A percentile compares a stretch with the other conserved stretches of the same genome.
Conservation (phyloP, 2,329 filamentous ascomycete species). For the Knoxdaviesia proteae region DNA sequence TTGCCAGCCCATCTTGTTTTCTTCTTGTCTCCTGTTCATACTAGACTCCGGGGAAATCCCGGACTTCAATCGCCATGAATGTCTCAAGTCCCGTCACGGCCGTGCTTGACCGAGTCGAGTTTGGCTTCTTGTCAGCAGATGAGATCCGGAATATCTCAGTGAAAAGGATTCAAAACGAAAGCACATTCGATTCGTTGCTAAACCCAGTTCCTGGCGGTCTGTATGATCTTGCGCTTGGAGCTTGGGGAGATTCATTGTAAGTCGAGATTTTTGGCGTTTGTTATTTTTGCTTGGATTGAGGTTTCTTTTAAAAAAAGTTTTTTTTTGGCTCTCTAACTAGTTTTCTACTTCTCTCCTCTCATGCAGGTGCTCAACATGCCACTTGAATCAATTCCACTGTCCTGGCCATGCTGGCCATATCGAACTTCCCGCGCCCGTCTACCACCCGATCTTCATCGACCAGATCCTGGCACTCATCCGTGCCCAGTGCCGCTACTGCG, state of each 20-base stretch:
- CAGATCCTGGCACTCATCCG: constrained; percentile 70
- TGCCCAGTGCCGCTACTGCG: constrained; percentile 79
- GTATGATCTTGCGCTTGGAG: constrained; percentile 79
- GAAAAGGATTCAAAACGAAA: constrained; percentile 80
- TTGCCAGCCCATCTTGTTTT: background rate
- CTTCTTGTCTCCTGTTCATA: background rate
- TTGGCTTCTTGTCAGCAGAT: constrained; percentile 59
- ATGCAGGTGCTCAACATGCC: constrained; percentile 73
- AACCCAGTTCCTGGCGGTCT: constrained; percentile 80
- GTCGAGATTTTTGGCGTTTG: constrained; percentile 4
- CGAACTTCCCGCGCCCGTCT: constrained; percentile 78
- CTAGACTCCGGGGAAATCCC: background rate
- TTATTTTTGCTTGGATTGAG: background rate
- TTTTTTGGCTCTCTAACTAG: background rate
- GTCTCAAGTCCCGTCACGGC: constrained; percentile 67
- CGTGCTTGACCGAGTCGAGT: constrained; percentile 70
- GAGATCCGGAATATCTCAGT: constrained; percentile 84
- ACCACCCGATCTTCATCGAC: constrained; percentile 93
- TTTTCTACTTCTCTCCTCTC: too few species aligned
- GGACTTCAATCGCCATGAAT: constrained; percentile 27
- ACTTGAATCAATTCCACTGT: constrained; percentile 60
- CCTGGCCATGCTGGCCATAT: constrained; percentile 92
- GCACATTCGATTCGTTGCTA: constrained; percentile 80
- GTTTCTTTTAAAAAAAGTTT: background rate
- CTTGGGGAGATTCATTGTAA: constrained; percentile 69